Percentiles rank a stretch among this genome's conserved stretches.
These are phyloP conservation scores for Phytophthora sp. DNA, from an alignment of 352 stramenopile species.

Conservation along the genomic window DNA sequence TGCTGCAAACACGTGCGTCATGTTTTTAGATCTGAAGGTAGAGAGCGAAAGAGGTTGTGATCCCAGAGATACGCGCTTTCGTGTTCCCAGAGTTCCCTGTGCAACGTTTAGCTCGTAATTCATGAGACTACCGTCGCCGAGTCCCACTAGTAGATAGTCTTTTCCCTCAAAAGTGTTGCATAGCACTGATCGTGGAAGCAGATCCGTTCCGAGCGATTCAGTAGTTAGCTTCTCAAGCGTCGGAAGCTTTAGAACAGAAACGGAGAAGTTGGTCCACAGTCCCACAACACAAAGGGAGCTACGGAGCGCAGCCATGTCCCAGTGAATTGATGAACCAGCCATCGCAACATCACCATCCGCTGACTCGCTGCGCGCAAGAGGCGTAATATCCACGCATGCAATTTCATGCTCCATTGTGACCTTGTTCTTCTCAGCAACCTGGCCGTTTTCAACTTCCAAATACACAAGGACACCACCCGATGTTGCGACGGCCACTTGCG, in stretches of 20 bases:
- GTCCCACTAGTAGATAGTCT: slow-evolving; percentile 94
- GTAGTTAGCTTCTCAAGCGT: slow-evolving; percentile 71
- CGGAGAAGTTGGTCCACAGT: slow-evolving; percentile 94
- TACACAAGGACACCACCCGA: slow-evolving; percentile 91
- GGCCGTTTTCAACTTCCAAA: slow-evolving; percentile 75
- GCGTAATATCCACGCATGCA: slow-evolving; percentile 92
- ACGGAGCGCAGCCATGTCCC: slow-evolving; percentile 57
- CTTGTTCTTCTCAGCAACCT: slow-evolving; percentile 67
- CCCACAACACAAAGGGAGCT: slow-evolving; percentile 84
- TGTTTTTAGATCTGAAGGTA: slow-evolving; percentile 92
- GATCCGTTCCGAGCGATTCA: slow-evolving; percentile 76
- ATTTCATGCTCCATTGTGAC: slow-evolving; percentile 94
- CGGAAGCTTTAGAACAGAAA: slow-evolving; percentile 87
- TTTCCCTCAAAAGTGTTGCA: slow-evolving; percentile 86
- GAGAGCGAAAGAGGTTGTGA: slow-evolving; percentile 95
- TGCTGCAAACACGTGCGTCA: slow-evolving; percentile 96
- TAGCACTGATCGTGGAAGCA: slow-evolving; percentile 89
- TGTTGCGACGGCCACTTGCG: slow-evolving; percentile 93
- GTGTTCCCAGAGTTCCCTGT: slow-evolving; percentile 55
- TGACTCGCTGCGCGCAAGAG: slow-evolving; percentile 38
- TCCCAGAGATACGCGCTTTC: slow-evolving; percentile 95
- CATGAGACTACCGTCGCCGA: slow-evolving; percentile 96
- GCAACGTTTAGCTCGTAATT: slow-evolving; percentile 88
- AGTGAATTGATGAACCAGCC: slow-evolving; percentile 48
- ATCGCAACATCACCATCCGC: slow-evolving; percentile 70